Base-by-base conservation (phyloP, 2,329 filamentous ascomycete genomes). In the Dothiorella sarmentorum region DNA sequence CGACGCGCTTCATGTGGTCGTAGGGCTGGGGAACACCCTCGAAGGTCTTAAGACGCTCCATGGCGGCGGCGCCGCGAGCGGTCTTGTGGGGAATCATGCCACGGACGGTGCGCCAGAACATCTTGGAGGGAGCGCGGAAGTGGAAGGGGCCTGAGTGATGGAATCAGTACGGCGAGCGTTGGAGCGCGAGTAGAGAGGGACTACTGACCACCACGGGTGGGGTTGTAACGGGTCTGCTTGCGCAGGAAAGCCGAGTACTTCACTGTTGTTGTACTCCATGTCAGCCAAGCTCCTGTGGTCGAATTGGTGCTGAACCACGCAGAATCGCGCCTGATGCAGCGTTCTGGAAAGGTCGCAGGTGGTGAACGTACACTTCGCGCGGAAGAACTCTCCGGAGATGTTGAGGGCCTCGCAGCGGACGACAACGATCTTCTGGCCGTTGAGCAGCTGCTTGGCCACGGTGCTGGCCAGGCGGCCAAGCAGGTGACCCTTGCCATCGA, bases 21-120 rank as follows among this genome's bases (percentile, higher is more conserved):
- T 97, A 99, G 75, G 94, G 94, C 75, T 93, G 91, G 75, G 94
- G 94, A 67, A 99, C 86, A 85, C 94, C 94, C 89, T 99, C 94
- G 80, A 97, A 99, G 78, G 96, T 91, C 91, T 99, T 99, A 71
- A 99, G 90, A 81, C 94, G 89, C 86, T 97, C 92, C 77, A 99
- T 81, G 72, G 94, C 94, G 73, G 93, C 93, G 73, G 91, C 89
- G 82, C 94, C 94, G 76, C 94, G 93, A 78, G 94, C 87, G 71
- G 94, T 99, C 90, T 99, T 99, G 91, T 99, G 94, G 76, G 94
- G 94, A 71, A 99, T 95, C 94, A 99, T 99, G 80, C 94, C 94
- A 80, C 94, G 93, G 82, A 99, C 91, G 77, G 94, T 91, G 89
- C 97, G 96, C 90, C 97, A 99, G 89, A 99, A 96, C 85, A 99